Evolutionary conservation across 2,329 filamentous ascomycete genomes (phyloP).

Genomic region (Fusarium sp.): DNA sequence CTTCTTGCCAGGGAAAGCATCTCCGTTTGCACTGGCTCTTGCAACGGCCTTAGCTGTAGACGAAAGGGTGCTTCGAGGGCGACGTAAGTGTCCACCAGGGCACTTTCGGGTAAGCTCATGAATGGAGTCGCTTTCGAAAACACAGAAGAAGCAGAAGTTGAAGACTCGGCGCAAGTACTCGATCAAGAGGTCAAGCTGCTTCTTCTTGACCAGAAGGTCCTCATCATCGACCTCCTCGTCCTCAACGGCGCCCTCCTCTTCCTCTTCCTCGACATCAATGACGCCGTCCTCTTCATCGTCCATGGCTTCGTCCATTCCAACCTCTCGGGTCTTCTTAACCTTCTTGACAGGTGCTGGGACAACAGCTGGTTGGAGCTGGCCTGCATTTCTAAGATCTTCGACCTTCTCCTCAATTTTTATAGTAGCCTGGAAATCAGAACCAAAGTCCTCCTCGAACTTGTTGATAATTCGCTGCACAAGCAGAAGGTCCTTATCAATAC

Average conservation of each 20-base stretch:
- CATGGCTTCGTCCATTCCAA: constrained; percentile 70
- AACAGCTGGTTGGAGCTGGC: constrained; percentile 76
- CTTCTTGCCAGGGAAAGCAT: constrained; percentile 86
- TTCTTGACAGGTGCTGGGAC: constrained; percentile 66
- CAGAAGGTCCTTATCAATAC: constrained; percentile 88
- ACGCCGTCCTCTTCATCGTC: constrained; percentile 74
- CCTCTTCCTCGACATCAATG: constrained; percentile 78
- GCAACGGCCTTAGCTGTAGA: constrained; percentile 86
- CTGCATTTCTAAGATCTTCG: constrained; percentile 80
- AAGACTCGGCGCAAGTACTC: constrained; percentile 97
- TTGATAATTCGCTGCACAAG: constrained; percentile 84
- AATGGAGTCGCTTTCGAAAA: constrained; percentile 97
- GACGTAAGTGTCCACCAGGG: constrained; percentile 93
- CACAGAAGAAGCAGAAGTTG: constrained; percentile 99
- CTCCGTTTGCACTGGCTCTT: constrained; percentile 82
- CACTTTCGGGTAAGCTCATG: constrained; percentile 97
- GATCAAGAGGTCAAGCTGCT: constrained; percentile 93
- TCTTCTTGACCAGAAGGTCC: constrained; percentile 91
- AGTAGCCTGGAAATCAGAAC: constrained; percentile 79
- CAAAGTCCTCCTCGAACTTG: constrained; percentile 87
- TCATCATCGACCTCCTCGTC: constrained; percentile 93
- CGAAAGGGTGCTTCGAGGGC: constrained; percentile 86
- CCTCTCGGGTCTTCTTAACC: constrained; percentile 68
- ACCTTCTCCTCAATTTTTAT: constrained; percentile 87
- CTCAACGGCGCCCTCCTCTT: constrained; percentile 78